Conservation (phyloP, 441 rosid genomes). For the Omphalea diandra region DNA sequence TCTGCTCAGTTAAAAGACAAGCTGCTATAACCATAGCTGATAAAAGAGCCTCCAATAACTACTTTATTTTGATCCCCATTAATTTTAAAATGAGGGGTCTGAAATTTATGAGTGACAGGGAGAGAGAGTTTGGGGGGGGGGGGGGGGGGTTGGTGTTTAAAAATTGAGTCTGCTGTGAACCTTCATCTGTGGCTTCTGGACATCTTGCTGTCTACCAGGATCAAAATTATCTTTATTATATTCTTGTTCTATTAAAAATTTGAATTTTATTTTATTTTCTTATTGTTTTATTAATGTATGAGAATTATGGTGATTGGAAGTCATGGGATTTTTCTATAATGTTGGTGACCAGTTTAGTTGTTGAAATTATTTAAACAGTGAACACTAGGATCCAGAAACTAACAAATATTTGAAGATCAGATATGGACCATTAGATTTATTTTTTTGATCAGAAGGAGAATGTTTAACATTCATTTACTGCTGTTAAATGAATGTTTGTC, state of each 20-base stretch:
- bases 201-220: not conserved
- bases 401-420: not conserved
- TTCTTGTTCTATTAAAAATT: not conserved
- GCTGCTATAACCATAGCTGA: not conserved
- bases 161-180: too few species aligned
- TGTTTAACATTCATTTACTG: too few species aligned
- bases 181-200: not conserved
- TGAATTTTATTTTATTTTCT: not conserved
- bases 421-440: not conserved
- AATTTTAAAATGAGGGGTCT: not conserved
- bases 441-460: slow-evolving; percentile 1
- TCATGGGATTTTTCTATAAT: not conserved
- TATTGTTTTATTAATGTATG: not conserved
- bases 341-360: not conserved
- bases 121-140: not conserved
- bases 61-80: not conserved
- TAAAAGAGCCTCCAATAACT: not conserved
- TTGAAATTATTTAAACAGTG: not conserved
- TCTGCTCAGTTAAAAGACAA: not conserved
- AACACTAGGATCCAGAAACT: not conserved
- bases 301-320: not conserved
- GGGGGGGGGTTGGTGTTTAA: too few species aligned
- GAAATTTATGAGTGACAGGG: not conserved
- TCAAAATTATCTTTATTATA: not conserved
- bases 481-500: too few species aligned